phyloP scores from a whole-genome alignment of 768 basidiomycete species.

The Rhodotorula babjevae region DNA sequence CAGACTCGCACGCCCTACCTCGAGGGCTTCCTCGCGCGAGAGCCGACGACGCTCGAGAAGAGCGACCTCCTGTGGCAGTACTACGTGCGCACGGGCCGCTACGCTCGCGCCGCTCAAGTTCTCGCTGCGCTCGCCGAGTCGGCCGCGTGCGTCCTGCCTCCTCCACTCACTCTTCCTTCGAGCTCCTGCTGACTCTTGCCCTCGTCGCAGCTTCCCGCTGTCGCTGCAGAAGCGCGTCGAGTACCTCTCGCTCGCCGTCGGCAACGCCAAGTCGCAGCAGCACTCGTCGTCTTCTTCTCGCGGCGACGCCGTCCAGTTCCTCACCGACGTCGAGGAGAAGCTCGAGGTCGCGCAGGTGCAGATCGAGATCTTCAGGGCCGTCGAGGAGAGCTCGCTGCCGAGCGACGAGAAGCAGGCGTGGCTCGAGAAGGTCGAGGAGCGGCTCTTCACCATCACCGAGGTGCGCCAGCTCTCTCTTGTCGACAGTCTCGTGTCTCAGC shows the following conservation, averaged over 20 bases:
- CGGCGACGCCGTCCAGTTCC: constrained; percentile 84
- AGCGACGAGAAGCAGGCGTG: constrained; percentile 45
- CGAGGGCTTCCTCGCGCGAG: constrained; percentile 77
- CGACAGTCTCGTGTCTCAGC: too few relatives aligned
- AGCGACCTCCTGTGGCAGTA: constrained; percentile 93
- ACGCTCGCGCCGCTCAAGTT: constrained; percentile 79
- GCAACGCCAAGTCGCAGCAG: constrained; percentile 84
- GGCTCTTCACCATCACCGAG: constrained; percentile 61
- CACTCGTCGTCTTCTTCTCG: constrained; percentile 43
- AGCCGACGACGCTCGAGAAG: constrained; percentile 73
- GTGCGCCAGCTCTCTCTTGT: neutral
- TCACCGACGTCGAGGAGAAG: constrained; percentile 92
- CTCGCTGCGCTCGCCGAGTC: constrained; percentile 78
- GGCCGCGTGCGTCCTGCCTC: constrained; percentile 57
- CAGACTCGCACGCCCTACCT: constrained; percentile 83
- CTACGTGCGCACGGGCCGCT: constrained; percentile 86
- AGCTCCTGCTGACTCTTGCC: neutral
- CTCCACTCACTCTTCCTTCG: constrained; percentile 6
- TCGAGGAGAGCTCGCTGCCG: constrained; percentile 50
- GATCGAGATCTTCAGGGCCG: constrained; percentile 71
- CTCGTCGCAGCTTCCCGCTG: constrained; percentile 51
- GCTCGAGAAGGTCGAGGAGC: constrained; percentile 42
- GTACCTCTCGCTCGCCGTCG: constrained; percentile 87
- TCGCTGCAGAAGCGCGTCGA: constrained; percentile 71
- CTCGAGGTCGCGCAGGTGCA: constrained; percentile 96